Evolutionary conservation across 1,284 basidiomycete genomes (phyloP).

Genomic region (Naganishia sp.): DNA sequence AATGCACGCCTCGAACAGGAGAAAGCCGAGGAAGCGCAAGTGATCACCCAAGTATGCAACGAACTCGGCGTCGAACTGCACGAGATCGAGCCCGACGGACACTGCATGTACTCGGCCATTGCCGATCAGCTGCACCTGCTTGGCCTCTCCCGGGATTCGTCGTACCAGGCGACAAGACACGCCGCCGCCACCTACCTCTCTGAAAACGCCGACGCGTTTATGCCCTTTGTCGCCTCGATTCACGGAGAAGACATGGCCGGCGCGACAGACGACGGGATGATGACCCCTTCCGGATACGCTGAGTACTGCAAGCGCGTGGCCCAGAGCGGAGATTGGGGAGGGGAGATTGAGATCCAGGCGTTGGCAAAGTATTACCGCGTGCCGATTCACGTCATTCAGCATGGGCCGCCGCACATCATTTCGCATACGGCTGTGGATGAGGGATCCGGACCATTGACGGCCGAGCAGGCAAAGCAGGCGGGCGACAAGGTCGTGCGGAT

Average conservation of each 20-base stretch:
- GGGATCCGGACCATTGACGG: slow-evolving; percentile 48
- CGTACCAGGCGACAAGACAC: slow-evolving; percentile 56
- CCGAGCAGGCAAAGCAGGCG: slow-evolving; percentile 47
- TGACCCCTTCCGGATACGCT: slow-evolving; percentile 69
- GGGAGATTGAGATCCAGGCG: slow-evolving; percentile 94
- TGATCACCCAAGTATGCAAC: slow-evolving; percentile 68
- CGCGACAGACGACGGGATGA: slow-evolving; percentile 69
- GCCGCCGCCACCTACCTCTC: slow-evolving; percentile 82
- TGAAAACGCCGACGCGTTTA: slow-evolving; percentile 82
- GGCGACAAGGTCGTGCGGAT: slow-evolving; percentile 66
- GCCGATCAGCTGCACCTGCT: slow-evolving; percentile 67
- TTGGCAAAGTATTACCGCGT: slow-evolving; percentile 78
- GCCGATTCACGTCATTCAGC: slow-evolving; percentile 90
- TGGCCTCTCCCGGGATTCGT: slow-evolving; percentile 43
- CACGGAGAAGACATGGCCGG: slow-evolving; percentile 73
- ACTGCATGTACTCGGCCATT: slow-evolving; percentile 90
- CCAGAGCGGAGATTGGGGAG: slow-evolving; percentile 89
- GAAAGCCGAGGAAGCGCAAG: slow-evolving; percentile 32
- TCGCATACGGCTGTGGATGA: slow-evolving; percentile 62
- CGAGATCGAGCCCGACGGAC: slow-evolving; percentile 91
- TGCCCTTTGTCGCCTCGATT: slow-evolving; percentile 84
- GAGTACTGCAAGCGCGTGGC: slow-evolving; percentile 79
- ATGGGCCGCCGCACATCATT: slow-evolving; percentile 76
- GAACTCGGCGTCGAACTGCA: slow-evolving; percentile 67
- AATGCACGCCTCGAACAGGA: slow-evolving; percentile 35